Evolutionary conservation across 345 rosid genomes (phyloP), one percentile per base, ranked within the genome.

Genomic region (Moricandia moricandioides): DNA sequence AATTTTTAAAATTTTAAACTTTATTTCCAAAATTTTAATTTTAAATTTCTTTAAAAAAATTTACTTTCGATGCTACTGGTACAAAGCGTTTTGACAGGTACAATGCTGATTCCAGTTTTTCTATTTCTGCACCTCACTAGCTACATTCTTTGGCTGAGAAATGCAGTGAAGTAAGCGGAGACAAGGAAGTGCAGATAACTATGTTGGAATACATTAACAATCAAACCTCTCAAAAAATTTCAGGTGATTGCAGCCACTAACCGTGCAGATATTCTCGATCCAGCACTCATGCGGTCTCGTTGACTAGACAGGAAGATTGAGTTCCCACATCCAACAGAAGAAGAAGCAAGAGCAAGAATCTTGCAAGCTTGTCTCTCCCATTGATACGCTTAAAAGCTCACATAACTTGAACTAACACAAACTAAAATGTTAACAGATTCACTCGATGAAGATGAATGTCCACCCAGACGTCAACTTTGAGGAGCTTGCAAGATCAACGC

Each of bases 241-340:
- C 81, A 95, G 99, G 99, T 96, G 69, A 91, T 96, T 76, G 99
- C 99, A 55, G 99, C 99, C 17, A 96, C 99, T 49, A 96, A 92
- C 82, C 88, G 99, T 68, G 98, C 99, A 69, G 99, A 96, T 82
- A 92, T 96, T 68, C 82, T 96, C 63, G 99, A 96, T n/a, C 56
- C 99, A 83, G 99, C 99, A 8, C 93, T 96, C 16, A 96, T 96
- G 98, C 98, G 99, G 43, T 91, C 99, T 40, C 96, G 99, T 69
- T 85, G 99, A 33, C 78, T 96, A 83, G 99, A 96, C 90, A 88
- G 98, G 29, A 96, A 96, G 85, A 96, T 96, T 5, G 99, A 96
- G 86, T 96, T 96, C 74, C 97, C 99, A 8, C 97, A 96, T 75
- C 99, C 98, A 27, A 91, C 78, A 61, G 99, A 96, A 83, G 99